Base-by-base conservation (phyloP, 495 filamentous ascomycete genomes). In the Penicillium crystallinum region DNA sequence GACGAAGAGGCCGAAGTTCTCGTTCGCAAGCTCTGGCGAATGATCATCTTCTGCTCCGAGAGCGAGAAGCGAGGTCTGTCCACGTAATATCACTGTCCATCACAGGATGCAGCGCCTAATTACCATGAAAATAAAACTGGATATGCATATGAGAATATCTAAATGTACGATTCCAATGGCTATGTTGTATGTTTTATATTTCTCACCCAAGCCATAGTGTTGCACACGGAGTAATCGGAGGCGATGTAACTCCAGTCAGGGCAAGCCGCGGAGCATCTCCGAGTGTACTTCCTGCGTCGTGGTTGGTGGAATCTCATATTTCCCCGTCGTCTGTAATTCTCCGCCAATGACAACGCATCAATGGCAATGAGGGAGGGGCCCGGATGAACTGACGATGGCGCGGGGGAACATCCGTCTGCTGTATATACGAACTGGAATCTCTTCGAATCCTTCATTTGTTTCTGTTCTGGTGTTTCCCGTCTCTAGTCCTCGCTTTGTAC, bases 41-140 rank as follows among this genome's bases (percentile, higher is more conserved):
- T 97, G 91, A 81, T 96, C 43, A 96, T 97, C 66, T 97, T 97
- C 85, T 97, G 91, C 61, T 92, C 89, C 22, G 93, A 98, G 72
- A 87, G 84, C 61, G 93, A 96, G 81, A 96, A 93, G 75, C 79
- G 90, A 50, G 92, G 93, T 1, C 72, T 95, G 33, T 89, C 88
- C 22, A 82, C 82, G 18, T 89, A 75, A 46, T 21, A 10, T 10
- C 8, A 14, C 44, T 19, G 15, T 17, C 3, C n/a, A 43, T 21
- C 0, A 23, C 2, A n/a, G 22, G 33, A 19, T 19, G n/a, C 33
- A 21, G 22, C 36, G 35, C 8, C 30, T 23, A 21, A 19, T 10
- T n/a, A 11, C 12, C 23, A 29, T 15, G 15, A 8, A 43, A 43
- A 27, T 29, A 18, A 17, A 11, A 15, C 25, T 8, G 22, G 3